Base-by-base conservation (phyloP, 306 rosid genomes). In the Astragalus glycyphyllos region DNA sequence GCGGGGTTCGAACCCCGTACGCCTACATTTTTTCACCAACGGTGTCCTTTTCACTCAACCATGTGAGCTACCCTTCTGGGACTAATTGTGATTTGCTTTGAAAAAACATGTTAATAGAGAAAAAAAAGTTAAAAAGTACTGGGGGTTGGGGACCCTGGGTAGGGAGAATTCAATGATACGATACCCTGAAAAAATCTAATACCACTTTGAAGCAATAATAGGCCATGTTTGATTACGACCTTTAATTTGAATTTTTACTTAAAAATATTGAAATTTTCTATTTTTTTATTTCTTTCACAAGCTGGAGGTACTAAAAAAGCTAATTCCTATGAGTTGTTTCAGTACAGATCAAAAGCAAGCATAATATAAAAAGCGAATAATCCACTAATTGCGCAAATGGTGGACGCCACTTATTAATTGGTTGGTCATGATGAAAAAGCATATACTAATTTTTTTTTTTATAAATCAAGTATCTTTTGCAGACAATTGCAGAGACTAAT, bases 201-300 rank as follows among this genome's bases (percentile, higher is more conserved):
- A n/a, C 8, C 35, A 55, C 37, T 34, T 17, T 40, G 53, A 7
- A 2, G 3, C 29, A 0, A 70, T 55, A 80, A 69, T 56, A 80
- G 74, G 47, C 61, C 84, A 64, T 29, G 6, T 5, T 37, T 60
- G 68, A 66, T 42, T 35, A 37, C 11, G 35, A 62, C 54, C 73
- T 26, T 16, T 5, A 57, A 37, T 26, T 62, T 40, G 68, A 34
- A n/a, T 4, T 44, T 50, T 62, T 57, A 32, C 7, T 17, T 20
- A n/a, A 4, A 16, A 31, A 50, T 26, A 15, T 71, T 56, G 5
- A 3, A 4, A 12, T 11, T 34, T 20, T 5, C 4, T 34, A 20
- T 62, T 42, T 34, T 7, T 8, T 14, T 11, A 54, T 64, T 16
- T 45, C 10, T 2, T 8, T 20, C 47, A 2, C 56, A 67, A 23